Percentiles rank a stretch among this genome's conserved stretches.
Conservation (phyloP, 192 early-diverging fungal species). For the Umbelopsis ramanniana region DNA sequence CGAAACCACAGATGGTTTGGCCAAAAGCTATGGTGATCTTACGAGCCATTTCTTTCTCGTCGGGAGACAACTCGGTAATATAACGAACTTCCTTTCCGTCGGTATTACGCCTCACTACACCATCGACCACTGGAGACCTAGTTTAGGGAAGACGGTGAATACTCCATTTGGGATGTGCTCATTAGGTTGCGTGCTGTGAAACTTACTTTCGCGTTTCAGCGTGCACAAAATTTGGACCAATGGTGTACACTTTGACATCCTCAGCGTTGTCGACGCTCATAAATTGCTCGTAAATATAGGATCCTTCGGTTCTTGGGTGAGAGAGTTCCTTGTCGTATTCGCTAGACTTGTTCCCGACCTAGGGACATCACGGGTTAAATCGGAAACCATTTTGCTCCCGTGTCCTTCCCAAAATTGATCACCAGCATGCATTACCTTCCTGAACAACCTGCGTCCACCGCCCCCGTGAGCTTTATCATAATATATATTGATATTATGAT, state of each 20-base stretch:
- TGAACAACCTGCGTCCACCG: slow-evolving; percentile 76
- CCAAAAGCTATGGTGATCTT: slow-evolving; percentile 82
- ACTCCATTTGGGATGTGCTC: slow-evolving; percentile 11
- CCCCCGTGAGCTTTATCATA: slow-evolving; percentile 83
- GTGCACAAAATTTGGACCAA: slow-evolving; percentile 87
- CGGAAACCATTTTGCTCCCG: slow-evolving; percentile 4
- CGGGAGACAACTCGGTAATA: slow-evolving; percentile 75
- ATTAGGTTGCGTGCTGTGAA: not conserved
- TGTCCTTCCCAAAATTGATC: not conserved
- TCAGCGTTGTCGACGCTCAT: slow-evolving; percentile 93
- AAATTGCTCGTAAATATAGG: slow-evolving; percentile 95
- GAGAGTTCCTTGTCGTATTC: slow-evolving; percentile 78
- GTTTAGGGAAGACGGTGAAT: slow-evolving; percentile 7
- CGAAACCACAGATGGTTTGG: slow-evolving; percentile 95
- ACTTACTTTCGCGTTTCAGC: slow-evolving; percentile 92
- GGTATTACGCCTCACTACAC: slow-evolving; percentile 90
- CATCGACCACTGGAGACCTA: slow-evolving; percentile 94
- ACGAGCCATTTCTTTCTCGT: slow-evolving; percentile 80
- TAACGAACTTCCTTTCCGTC: slow-evolving; percentile 98
- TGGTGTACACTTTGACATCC: slow-evolving; percentile 98
- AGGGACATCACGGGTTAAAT: slow-evolving; percentile 1
- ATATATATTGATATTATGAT: slow-evolving; percentile 98
- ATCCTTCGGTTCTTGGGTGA: slow-evolving; percentile 72
- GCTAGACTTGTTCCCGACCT: slow-evolving; percentile 94
- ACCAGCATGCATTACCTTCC: slow-evolving; percentile 60